Evolutionary conservation across 768 basidiomycete species (phyloP).

Genomic region (Neoboletus brunneissimus): DNA sequence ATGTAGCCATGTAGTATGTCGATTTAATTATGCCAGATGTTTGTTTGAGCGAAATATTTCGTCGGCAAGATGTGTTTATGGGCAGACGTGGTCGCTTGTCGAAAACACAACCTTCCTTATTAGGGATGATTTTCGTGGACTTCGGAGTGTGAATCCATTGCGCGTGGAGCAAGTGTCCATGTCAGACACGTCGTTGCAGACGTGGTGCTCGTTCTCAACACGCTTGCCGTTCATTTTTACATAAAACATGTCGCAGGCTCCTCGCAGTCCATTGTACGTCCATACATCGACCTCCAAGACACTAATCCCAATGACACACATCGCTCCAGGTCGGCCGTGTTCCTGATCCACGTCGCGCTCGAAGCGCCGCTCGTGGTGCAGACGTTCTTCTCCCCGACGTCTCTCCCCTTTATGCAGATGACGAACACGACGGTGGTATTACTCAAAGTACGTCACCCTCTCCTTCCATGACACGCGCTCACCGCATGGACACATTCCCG

Average conservation of each 20-base stretch:
- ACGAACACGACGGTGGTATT: slow-evolving; percentile 80
- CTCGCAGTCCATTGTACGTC: slow-evolving; percentile 44
- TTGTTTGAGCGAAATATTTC: background rate
- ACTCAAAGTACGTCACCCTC: slow-evolving; percentile 53
- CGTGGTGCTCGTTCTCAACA: background rate
- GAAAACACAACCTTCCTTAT: slow-evolving; percentile 11
- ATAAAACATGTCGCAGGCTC: slow-evolving; percentile 18
- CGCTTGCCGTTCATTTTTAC: background rate
- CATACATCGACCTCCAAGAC: background rate
- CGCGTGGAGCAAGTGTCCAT: background rate
- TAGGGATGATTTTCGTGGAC: slow-evolving; percentile 26
- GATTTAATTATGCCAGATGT: slow-evolving; percentile 7
- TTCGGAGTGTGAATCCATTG: slow-evolving; percentile 22
- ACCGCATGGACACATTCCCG: background rate
- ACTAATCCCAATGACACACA: background rate
- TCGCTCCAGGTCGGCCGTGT: slow-evolving; percentile 54
- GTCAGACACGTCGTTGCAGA: background rate
- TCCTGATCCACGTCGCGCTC: slow-evolving; percentile 76
- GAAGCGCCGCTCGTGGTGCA: slow-evolving; percentile 78
- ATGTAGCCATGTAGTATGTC: slow-evolving; percentile 8
- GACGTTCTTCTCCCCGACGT: slow-evolving; percentile 60
- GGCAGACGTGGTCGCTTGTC: no score
- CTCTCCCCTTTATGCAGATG: slow-evolving; percentile 72
- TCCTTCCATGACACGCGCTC: background rate
- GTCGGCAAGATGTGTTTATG: background rate